phyloP scores from a whole-genome alignment of 1,139 yeast genomes.

The Saccharomycopsis crataegensis region DNA sequence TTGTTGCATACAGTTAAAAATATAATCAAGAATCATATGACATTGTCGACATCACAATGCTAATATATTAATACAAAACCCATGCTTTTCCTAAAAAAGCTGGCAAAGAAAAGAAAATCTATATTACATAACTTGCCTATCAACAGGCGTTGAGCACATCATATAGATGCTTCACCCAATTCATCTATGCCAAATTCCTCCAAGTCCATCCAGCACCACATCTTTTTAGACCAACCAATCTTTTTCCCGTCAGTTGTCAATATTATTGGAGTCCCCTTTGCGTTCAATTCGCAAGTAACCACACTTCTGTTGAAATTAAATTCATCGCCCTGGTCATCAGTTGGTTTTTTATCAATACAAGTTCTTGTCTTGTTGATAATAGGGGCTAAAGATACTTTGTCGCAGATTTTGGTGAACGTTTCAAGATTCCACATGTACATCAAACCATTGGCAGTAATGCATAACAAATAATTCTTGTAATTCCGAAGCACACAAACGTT shows the following conservation, averaged over 20 bases:
- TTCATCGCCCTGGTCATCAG: not conserved
- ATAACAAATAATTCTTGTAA: slow-evolving; percentile 38
- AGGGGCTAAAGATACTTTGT: slow-evolving; percentile 45
- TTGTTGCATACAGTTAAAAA: too few species aligned
- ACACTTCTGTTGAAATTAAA: not conserved
- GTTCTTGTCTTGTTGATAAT: slow-evolving; percentile 31
- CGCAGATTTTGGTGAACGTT: slow-evolving; percentile 29
- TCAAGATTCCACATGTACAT: slow-evolving; percentile 44
- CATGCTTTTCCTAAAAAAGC: too few species aligned
- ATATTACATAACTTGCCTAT: not conserved
- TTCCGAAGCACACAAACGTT: slow-evolving; percentile 41
- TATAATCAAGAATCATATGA: not conserved
- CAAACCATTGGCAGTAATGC: slow-evolving; percentile 42
- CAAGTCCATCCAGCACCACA: slow-evolving; percentile 12
- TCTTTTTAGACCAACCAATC: slow-evolving; percentile 14
- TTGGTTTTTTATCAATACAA: not conserved
- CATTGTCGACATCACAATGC: not conserved
- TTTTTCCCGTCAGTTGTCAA: slow-evolving; percentile 3
- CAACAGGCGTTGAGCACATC: not conserved
- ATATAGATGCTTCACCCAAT: not conserved
- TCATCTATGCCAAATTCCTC: not conserved
- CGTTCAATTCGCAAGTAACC: slow-evolving; percentile 12
- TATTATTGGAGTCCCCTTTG: slow-evolving; percentile 11
- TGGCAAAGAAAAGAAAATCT: not conserved
- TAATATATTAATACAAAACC: too few species aligned